Conservation (phyloP, 2,329 filamentous ascomycete genomes). For the Arthrobotrys conoides region DNA sequence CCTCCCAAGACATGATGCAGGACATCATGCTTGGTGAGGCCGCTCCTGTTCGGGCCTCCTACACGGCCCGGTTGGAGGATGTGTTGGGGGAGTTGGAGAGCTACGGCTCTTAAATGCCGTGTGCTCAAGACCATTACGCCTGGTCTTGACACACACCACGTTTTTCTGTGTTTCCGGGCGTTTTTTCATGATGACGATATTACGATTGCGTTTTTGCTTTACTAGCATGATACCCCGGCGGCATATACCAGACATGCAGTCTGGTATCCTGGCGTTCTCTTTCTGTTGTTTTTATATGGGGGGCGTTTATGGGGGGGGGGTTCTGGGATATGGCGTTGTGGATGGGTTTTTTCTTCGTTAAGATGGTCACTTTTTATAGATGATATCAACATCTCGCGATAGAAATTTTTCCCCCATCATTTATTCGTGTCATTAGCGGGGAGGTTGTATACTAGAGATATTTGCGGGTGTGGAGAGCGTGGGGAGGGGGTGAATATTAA, state of each 20-base stretch:
- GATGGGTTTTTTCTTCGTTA: not conserved
- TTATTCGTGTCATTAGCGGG: not conserved
- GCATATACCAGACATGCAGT: not conserved
- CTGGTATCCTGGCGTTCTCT: constrained; percentile 1
- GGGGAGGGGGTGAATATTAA: not conserved
- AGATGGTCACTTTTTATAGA: not conserved
- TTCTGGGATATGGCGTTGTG: not conserved
- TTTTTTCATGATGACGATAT: not conserved
- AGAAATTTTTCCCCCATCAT: not conserved
- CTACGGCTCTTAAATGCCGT: constrained; percentile 13
- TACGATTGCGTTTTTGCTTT: not conserved
- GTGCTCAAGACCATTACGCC: too few species aligned
- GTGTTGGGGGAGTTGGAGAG: constrained; percentile 36
- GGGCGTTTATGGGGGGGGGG: not conserved
- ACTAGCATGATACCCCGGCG: constrained; percentile 13
- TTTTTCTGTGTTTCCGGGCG: not conserved
- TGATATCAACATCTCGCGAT: constrained; percentile 1
- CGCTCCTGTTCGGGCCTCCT: constrained; percentile 30
- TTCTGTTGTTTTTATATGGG: not conserved
- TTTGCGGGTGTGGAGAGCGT: not conserved
- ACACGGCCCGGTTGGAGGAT: constrained; percentile 49
- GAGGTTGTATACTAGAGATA: not conserved
- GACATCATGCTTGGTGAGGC: constrained; percentile 41
- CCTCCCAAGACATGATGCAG: constrained; percentile 36
- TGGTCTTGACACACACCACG: too few species aligned